Evolutionary conservation across 805 yeast species (phyloP), one percentile per base, ranked within the genome.

Genomic region (Candida ascalaphidarum): DNA sequence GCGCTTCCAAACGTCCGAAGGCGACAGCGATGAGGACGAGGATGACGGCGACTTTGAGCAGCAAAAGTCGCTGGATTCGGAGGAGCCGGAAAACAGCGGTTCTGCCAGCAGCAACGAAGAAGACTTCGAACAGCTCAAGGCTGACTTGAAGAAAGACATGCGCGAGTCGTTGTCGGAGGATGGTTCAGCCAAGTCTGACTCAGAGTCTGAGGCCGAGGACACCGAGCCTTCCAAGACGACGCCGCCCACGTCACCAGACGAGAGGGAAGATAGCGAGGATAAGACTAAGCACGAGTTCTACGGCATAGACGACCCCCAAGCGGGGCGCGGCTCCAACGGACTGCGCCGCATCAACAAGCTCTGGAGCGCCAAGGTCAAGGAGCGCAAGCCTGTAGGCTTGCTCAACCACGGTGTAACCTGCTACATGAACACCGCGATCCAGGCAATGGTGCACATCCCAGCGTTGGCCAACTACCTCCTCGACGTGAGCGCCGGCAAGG

Each of bases 341-440:
- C 69, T 80, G 7, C 54, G 48, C 1, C 63, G 83, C 30, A 77
- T 85, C 17, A 47, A 59, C 32, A 86, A 85, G 50, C 76, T 75
- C 33, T 86, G 95, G 88, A 51, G 71, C n/a, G 69, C 65, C 29
- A 56, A 70, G 30, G 50, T 58, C 10, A 51, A 53, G 3, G 46
- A 56, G 22, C 66, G 68, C 20, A 79, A 79, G n/a, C 74, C 78
- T 3, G 51, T 68, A 15, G 98, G 98, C 0, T 61, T 89, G 27
- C 55, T 81, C 27, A 89, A 89, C 53, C 88, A 81, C 41, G 96
- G 96, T 22, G 97, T 92, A 25, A 89, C 97, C 3, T 89, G 98
- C 52, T 89, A 89, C 58, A 88, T 89, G 72, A 89, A 92, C 53
- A 80, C 95, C 5, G 96, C 96, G 2, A 77, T 92, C 15, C 97